A percentile compares a stretch with the other conserved stretches of the same genome.
These are phyloP conservation scores for Aspergillus fructus DNA, from an alignment of 2,329 filamentous ascomycete genomes.

Conservation along the genomic window DNA sequence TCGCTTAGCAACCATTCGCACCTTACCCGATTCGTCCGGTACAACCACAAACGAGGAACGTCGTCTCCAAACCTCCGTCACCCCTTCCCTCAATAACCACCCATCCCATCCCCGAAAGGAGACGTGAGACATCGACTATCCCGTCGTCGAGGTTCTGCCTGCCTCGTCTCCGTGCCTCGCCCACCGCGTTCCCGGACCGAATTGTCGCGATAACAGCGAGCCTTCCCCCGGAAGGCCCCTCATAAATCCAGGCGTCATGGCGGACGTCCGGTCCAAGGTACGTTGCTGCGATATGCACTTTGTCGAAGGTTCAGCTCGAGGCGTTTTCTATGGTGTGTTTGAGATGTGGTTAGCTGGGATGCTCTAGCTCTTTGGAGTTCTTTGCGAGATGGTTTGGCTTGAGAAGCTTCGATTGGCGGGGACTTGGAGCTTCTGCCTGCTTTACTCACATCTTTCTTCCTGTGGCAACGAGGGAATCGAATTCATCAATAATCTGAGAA, in stretches of 20 bases:
- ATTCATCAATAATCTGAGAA: background rate
- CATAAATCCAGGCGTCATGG: conserved; percentile 50
- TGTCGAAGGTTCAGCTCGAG: background rate
- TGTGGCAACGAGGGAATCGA: background rate
- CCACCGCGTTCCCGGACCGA: conserved; percentile 32
- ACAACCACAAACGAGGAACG: conserved; percentile 39
- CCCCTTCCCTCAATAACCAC: conserved; percentile 28
- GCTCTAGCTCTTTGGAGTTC: background rate
- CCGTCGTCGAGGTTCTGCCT: conserved; percentile 35
- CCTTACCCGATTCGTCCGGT: conserved; percentile 36
- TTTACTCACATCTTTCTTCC: background rate
- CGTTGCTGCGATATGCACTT: conserved; percentile 19
- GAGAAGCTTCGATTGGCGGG: conserved; percentile 6
- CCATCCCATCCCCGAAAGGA: conserved; percentile 19
- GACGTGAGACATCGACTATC: conserved; percentile 30
- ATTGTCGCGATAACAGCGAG: conserved; percentile 49
- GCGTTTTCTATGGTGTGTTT: background rate
- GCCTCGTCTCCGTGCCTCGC: conserved; percentile 22
- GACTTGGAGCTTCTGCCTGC: background rate
- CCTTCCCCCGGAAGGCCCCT: conserved; percentile 52
- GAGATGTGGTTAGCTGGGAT: background rate
- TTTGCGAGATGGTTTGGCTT: background rate
- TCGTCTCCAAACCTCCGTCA: conserved; percentile 29
- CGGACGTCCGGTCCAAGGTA: conserved; percentile 55
- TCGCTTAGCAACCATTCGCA: conserved; percentile 40